Percentiles rank a stretch among this genome's conserved stretches.
Evolutionary conservation across 2,329 filamentous ascomycete species (phyloP).

Genomic region (Diplodia sapinea): DNA sequence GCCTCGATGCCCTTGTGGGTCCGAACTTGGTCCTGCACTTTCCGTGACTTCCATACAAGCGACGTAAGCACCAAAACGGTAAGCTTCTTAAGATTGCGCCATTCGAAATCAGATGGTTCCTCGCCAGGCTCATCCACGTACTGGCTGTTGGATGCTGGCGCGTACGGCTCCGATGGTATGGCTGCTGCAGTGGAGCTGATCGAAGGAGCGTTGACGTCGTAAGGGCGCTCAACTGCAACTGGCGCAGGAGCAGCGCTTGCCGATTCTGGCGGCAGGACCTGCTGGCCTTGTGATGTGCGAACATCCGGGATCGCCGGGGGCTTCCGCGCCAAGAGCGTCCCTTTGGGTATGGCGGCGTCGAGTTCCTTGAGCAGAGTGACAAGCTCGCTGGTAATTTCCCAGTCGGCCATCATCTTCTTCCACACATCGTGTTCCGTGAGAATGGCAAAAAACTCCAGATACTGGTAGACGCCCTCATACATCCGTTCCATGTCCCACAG

Average conservation of each 20-base stretch:
- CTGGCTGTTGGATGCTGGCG: slow-evolving; percentile 50
- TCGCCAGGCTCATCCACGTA: slow-evolving; percentile 57
- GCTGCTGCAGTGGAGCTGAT: slow-evolving; percentile 27
- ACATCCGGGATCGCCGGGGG: slow-evolving; percentile 58
- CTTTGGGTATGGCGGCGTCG: slow-evolving; percentile 83
- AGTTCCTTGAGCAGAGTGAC: slow-evolving; percentile 85
- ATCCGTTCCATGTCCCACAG: slow-evolving; percentile 98
- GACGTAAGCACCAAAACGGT: slow-evolving; percentile 89
- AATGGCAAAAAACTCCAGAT: slow-evolving; percentile 90
- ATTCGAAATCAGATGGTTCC: slow-evolving; percentile 70
- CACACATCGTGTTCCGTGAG: slow-evolving; percentile 84
- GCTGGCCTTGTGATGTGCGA: slow-evolving; percentile 42
- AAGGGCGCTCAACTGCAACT: slow-evolving; percentile 68
- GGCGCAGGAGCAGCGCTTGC: slow-evolving; percentile 41
- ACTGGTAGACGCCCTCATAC: slow-evolving; percentile 92
- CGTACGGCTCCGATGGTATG: slow-evolving; percentile 53
- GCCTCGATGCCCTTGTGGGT: slow-evolving; percentile 84
- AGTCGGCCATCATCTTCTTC: slow-evolving; percentile 84
- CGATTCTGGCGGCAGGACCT: slow-evolving; percentile 39
- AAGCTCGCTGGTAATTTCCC: slow-evolving; percentile 89
- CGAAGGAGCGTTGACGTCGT: slow-evolving; percentile 57
- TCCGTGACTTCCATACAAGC: slow-evolving; percentile 82
- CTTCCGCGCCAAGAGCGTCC: slow-evolving; percentile 54
- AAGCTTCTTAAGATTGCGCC: slow-evolving; percentile 88
- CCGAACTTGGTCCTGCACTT: slow-evolving; percentile 87